Evolutionary conservation across 176 grass and related monocot genomes (phyloP).

Genomic region (Musa acuminata): DNA sequence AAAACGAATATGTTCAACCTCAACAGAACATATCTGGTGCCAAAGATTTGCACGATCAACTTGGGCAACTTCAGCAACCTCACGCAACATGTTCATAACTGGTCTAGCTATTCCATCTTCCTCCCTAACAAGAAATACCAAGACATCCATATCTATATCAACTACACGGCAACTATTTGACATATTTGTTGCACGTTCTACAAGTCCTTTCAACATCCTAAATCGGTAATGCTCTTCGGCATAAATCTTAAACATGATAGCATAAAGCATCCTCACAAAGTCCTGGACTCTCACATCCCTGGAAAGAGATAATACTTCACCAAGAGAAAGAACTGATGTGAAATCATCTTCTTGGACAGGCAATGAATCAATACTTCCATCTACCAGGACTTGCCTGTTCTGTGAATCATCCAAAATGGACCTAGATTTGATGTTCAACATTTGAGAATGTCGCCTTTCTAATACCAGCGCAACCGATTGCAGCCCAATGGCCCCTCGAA

Average conservation of each 20-base stretch:
- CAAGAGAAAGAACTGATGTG: conserved; percentile 73
- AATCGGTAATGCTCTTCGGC: conserved; percentile 64
- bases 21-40: conserved; percentile 70
- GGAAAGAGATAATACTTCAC: conserved; percentile 76
- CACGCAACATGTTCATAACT: conserved; percentile 70
- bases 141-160: conserved; percentile 92
- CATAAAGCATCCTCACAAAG: conserved; percentile 81
- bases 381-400: conserved; percentile 43
- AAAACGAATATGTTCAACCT: conserved; percentile 82
- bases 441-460: conserved; percentile 71
- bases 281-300: conserved; percentile 52
- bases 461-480: conserved; percentile 72
- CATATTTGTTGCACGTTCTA: conserved; percentile 79
- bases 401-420: conserved; percentile 56
- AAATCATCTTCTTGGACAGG: conserved; percentile 74
- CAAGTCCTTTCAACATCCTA: conserved; percentile 85
- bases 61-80: conserved; percentile 76
- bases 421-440: conserved; percentile 36
- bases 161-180: conserved; percentile 55
- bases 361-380: conserved; percentile 43
- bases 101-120: conserved; percentile 57
- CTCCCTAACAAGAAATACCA: conserved; percentile 85
- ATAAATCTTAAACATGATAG: conserved; percentile 83
- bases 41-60: conserved; percentile 77
- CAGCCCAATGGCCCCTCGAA: conserved; percentile 47